Percentiles rank a stretch among this genome's conserved stretches.
Evolutionary conservation across 148 eudicot species (phyloP).

Genomic region (Arbutus unedo): DNA sequence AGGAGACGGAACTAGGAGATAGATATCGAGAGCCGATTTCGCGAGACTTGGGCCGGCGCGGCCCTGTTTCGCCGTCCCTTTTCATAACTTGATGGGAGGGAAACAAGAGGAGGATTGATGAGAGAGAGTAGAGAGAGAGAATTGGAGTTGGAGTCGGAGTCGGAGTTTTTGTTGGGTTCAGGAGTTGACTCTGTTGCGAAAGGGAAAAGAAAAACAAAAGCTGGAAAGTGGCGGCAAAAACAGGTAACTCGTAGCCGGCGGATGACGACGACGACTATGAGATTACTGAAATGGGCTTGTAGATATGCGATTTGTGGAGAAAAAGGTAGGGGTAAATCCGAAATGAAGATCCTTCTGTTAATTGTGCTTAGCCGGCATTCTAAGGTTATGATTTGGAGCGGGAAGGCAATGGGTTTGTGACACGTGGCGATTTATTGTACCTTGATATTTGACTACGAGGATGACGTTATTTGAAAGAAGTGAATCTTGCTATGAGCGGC

Average conservation of each 20-base stretch:
- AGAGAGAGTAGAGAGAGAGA: not conserved
- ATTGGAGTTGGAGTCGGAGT: too few species aligned
- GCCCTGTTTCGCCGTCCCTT: conserved; percentile 7
- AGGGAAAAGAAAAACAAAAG: conserved; percentile 27
- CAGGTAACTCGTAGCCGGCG: conserved; percentile 28
- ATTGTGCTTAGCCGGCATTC: not conserved
- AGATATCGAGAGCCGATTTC: conserved; percentile 47
- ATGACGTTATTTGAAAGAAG: too few species aligned
- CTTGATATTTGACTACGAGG: too few species aligned
- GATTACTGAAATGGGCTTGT: conserved; percentile 16
- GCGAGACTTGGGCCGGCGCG: conserved; percentile 33
- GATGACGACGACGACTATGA: not conserved
- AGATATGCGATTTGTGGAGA: not conserved
- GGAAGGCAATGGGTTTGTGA: too few species aligned
- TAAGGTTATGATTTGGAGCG: too few species aligned
- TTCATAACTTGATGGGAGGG: conserved; percentile 14
- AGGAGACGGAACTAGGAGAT: too few species aligned
- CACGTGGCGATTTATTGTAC: too few species aligned
- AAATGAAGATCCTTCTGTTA: conserved; percentile 4
- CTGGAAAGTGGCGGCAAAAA: conserved; percentile 37
- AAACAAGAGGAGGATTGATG: conserved; percentile 19
- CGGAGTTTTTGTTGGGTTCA: not conserved
- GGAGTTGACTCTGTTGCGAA: not conserved
- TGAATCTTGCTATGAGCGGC: too few species aligned
- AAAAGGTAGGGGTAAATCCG: conserved; percentile 21